Conservation (phyloP, 2,329 filamentous ascomycete genomes). For the Teratosphaeria epicoccoides region DNA sequence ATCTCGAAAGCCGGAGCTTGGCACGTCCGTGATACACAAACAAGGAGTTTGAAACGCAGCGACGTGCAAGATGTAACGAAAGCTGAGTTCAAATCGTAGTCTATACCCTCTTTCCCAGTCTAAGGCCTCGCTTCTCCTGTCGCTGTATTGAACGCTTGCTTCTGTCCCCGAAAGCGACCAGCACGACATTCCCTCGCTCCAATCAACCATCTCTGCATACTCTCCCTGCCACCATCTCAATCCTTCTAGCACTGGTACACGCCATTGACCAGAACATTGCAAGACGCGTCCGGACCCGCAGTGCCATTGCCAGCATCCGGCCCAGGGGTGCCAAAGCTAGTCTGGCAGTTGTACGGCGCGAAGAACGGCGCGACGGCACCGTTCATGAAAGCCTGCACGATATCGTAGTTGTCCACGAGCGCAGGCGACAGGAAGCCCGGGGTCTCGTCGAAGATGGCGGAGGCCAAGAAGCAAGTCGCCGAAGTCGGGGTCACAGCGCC, state of each 20-base stretch:
- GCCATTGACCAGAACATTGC: conserved; percentile 11
- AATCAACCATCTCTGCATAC: too few relatives aligned
- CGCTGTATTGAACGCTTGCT: too few relatives aligned
- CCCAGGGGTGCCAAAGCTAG: conserved; percentile 8
- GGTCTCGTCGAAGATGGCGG: conserved; percentile 16
- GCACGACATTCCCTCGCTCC: too few relatives aligned
- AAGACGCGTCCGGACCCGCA: conserved; percentile 9
- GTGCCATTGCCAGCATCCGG: conserved; percentile 3
- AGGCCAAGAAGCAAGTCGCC: conserved; percentile 18
- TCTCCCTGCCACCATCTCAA: too few relatives aligned
- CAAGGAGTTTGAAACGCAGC: too few relatives aligned
- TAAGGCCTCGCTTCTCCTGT: too few relatives aligned
- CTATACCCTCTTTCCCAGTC: too few relatives aligned
- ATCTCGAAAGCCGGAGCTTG: too few relatives aligned
- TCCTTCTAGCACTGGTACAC: conserved; percentile 9
- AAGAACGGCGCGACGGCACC: conserved; percentile 16
- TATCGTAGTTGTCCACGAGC: conserved; percentile 13
- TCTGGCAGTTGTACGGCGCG: conserved; percentile 10
- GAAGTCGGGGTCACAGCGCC: conserved; percentile 7
- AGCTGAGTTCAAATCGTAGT: too few relatives aligned
- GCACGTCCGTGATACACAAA: too few relatives aligned
- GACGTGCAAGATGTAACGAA: too few relatives aligned
- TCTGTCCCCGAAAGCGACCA: too few relatives aligned
- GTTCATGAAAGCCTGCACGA: conserved; percentile 17
- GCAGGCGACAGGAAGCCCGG: conserved; percentile 15